A percentile compares a stretch with the other conserved stretches of the same genome.
Evolutionary conservation across 257 asterid species (phyloP).

Genomic region (Echium plantagineum): DNA sequence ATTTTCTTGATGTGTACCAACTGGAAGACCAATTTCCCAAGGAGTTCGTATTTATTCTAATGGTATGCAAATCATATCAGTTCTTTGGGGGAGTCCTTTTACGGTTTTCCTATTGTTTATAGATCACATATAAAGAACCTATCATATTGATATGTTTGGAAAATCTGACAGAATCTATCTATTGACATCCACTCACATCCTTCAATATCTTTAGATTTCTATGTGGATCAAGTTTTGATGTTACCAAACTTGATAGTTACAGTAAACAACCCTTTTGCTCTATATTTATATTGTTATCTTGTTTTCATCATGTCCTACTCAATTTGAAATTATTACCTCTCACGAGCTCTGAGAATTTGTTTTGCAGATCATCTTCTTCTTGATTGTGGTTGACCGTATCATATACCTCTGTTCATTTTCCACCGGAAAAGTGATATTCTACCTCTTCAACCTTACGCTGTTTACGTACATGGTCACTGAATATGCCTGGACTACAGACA

Average conservation of each 20-base stretch:
- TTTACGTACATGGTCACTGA: conserved; percentile 66
- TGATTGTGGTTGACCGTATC: conserved; percentile 91
- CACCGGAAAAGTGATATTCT: conserved; percentile 77
- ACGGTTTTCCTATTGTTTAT: not conserved
- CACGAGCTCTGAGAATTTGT: conserved; percentile 8
- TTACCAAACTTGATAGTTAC: not conserved
- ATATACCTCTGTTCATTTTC: conserved; percentile 93
- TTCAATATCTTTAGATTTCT: too few relatives aligned
- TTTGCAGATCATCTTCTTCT: conserved; percentile 83
- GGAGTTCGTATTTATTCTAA: conserved; percentile 75
- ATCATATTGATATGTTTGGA: not conserved
- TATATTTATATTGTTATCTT: too few relatives aligned
- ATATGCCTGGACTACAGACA: conserved; percentile 82
- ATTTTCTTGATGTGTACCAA: conserved; percentile 90
- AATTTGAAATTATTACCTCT: not conserved
- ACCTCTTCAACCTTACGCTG: conserved; percentile 72
- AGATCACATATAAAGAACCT: not conserved
- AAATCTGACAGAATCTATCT: not conserved
- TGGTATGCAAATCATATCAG: conserved; percentile 42
- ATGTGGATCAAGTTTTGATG: not conserved
- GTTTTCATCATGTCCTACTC: not conserved
- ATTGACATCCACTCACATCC: not conserved
- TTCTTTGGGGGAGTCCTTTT: conserved; percentile 3
- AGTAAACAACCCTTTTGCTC: not conserved
- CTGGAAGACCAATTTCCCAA: conserved; percentile 98